phyloP scores from a whole-genome alignment of 2,329 filamentous ascomycete species.

The Blumeria graminis region DNA sequence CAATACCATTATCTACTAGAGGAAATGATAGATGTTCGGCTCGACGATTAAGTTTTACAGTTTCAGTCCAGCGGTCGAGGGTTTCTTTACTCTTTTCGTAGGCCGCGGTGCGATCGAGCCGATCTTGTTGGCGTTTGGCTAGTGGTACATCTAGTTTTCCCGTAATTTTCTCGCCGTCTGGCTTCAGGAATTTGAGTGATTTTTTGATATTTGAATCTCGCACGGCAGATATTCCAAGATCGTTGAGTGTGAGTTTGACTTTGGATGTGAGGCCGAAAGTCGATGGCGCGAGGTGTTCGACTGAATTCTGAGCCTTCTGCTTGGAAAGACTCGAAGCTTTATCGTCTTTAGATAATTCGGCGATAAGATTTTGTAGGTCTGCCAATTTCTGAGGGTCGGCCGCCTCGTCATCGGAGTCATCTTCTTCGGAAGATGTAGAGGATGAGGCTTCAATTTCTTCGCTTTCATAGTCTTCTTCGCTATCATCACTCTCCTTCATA shows the following conservation, averaged over 20 bases:
- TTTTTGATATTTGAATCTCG: constrained; percentile 56
- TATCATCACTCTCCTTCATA: constrained; percentile 18
- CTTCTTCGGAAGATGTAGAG: constrained; percentile 23
- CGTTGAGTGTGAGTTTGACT: constrained; percentile 32
- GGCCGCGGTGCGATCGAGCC: constrained; percentile 56
- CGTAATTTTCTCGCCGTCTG: constrained; percentile 30
- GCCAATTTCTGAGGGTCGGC: constrained; percentile 27
- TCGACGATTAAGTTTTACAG: constrained; percentile 77
- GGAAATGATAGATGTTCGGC: constrained; percentile 83
- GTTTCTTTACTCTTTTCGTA: constrained; percentile 85
- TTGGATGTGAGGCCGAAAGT: constrained; percentile 33
- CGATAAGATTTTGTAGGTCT: constrained; percentile 44
- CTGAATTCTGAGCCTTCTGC: constrained; percentile 21
- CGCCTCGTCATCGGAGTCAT: constrained; percentile 16
- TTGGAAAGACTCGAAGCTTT: constrained; percentile 6
- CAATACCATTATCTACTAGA: constrained; percentile 43
- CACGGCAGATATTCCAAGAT: constrained; percentile 45
- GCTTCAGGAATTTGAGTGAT: constrained; percentile 50
- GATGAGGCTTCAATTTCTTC: constrained; percentile 29
- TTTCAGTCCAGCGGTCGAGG: constrained; percentile 76
- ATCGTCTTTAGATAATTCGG: constrained; percentile 27
- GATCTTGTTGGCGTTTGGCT: constrained; percentile 66
- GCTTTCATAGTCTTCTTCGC: constrained; percentile 19
- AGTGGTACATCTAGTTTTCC: constrained; percentile 64
- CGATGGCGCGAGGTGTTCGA: constrained; percentile 36